Conservation (phyloP, 2,329 filamentous ascomycete species). For the Colletotrichum agaves region DNA sequence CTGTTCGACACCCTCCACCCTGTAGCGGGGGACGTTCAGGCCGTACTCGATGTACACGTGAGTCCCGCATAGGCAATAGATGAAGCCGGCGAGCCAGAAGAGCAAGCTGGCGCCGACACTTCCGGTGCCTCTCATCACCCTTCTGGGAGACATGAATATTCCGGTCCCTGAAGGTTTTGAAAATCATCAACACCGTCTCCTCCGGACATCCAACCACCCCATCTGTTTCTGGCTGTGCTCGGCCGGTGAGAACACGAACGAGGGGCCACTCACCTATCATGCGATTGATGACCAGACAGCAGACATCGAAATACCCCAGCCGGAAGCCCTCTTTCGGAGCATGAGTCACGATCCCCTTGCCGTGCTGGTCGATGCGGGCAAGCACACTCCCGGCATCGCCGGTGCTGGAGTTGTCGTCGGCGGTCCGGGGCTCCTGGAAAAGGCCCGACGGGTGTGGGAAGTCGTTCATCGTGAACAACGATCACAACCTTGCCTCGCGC, state of each 20-base stretch:
- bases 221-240: too few relatives aligned
- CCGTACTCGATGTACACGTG: conserved; percentile 58
- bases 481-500: not conserved
- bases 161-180: conserved; percentile 45
- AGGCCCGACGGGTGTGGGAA: conserved; percentile 41
- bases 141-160: conserved; percentile 49
- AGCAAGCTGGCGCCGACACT: conserved; percentile 50
- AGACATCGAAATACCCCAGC: conserved; percentile 49
- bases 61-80: conserved; percentile 50
- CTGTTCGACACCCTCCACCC: conserved; percentile 51
- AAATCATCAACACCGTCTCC: not conserved
- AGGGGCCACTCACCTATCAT: conserved; percentile 49
- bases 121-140: conserved; percentile 47
- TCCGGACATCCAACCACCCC: too few relatives aligned
- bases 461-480: conserved; percentile 42
- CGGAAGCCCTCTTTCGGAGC: conserved; percentile 49
- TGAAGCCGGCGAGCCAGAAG: conserved; percentile 52
- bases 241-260: not conserved
- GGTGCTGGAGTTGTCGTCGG: conserved; percentile 34
- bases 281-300: conserved; percentile 49
- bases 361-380: not conserved
- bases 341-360: conserved; percentile 44
- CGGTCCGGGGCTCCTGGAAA: conserved; percentile 21
- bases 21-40: conserved; percentile 56
- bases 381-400: conserved; percentile 39